Conservation (phyloP, 2,329 filamentous ascomycete genomes). For the Coniella lustricola region DNA sequence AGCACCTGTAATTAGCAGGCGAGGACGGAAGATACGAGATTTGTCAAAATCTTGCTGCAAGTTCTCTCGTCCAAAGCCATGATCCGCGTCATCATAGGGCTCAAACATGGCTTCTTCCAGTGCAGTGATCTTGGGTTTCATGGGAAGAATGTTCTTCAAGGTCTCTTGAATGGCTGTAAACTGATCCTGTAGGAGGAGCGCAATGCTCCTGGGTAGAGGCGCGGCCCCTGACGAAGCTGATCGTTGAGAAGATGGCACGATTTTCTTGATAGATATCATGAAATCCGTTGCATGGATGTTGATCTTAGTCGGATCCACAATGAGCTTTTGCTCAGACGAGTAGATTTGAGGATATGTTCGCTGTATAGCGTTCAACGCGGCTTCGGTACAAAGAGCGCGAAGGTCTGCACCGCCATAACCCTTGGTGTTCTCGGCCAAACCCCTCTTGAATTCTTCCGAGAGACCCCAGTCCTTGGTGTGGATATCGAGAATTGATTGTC, state of each 20-base stretch:
- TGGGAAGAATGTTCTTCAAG: constrained; percentile 71
- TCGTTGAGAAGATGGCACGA: constrained; percentile 89
- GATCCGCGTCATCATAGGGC: constrained; percentile 72
- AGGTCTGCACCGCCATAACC: constrained; percentile 96
- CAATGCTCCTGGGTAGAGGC: constrained; percentile 70
- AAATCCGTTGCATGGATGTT: constrained; percentile 89
- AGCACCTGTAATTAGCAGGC: constrained; percentile 74
- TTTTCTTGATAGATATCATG: constrained; percentile 93
- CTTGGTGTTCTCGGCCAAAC: constrained; percentile 82
- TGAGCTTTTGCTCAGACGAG: constrained; percentile 76
- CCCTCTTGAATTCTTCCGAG: constrained; percentile 68
- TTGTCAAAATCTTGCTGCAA: constrained; percentile 73
- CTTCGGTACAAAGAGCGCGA: constrained; percentile 89
- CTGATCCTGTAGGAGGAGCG: constrained; percentile 71
- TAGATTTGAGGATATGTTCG: constrained; percentile 96
- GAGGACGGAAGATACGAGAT: constrained; percentile 79
- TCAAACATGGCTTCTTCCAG: constrained; percentile 92
- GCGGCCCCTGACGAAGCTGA: constrained; percentile 79
- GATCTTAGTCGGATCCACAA: constrained; percentile 81
- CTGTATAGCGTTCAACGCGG: constrained; percentile 91
- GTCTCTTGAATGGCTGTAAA: constrained; percentile 61
- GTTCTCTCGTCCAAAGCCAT: constrained; percentile 78
- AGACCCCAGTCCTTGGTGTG: constrained; percentile 93
- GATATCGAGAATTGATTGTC: constrained; percentile 85
- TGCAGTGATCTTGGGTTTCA: constrained; percentile 79